Percentiles rank a stretch among this genome's conserved stretches.
Conservation (phyloP, 257 asterid genomes). For the Phtheirospermum japonicum region DNA sequence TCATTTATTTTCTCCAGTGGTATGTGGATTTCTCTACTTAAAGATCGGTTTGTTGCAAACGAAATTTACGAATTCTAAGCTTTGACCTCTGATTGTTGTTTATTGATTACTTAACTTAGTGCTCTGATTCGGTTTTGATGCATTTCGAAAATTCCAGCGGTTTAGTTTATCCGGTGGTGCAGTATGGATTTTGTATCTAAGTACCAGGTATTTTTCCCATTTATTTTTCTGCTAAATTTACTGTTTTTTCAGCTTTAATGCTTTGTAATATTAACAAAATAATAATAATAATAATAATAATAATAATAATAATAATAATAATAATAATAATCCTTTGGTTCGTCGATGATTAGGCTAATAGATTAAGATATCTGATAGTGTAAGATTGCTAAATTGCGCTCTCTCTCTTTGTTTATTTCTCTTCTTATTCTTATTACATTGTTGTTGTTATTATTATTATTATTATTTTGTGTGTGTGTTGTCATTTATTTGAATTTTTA, state of each 20-base stretch:
- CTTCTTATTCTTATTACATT: no score
- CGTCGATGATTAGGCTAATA: neutral
- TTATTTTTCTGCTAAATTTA: neutral
- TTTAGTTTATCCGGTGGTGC: slow-evolving; percentile 27
- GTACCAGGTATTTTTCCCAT: slow-evolving; percentile 60
- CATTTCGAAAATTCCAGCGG: slow-evolving; percentile 42
- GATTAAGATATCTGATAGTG: neutral
- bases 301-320: no score
- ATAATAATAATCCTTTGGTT: neutral
- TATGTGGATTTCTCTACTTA: neutral
- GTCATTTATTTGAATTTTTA: slow-evolving; percentile 26
- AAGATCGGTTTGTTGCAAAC: neutral
- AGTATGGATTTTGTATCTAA: slow-evolving; percentile 80
- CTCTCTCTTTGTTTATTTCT: neutral
- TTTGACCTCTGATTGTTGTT: slow-evolving; percentile 25
- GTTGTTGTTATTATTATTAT: neutral
- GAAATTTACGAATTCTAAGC: slow-evolving; percentile 4
- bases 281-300: no score
- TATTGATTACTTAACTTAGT: slow-evolving; percentile 16
- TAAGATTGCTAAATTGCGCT: neutral
- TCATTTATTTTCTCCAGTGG: neutral
- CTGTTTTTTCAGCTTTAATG: slow-evolving; percentile 17
- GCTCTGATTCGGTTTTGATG: slow-evolving; percentile 22
- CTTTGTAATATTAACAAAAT: neutral
- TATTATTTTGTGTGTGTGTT: slow-evolving; percentile 10